Evolutionary conservation across 768 basidiomycete species (phyloP), one percentile per base, ranked within the genome.

Genomic region (Pleurotus giganteus): DNA sequence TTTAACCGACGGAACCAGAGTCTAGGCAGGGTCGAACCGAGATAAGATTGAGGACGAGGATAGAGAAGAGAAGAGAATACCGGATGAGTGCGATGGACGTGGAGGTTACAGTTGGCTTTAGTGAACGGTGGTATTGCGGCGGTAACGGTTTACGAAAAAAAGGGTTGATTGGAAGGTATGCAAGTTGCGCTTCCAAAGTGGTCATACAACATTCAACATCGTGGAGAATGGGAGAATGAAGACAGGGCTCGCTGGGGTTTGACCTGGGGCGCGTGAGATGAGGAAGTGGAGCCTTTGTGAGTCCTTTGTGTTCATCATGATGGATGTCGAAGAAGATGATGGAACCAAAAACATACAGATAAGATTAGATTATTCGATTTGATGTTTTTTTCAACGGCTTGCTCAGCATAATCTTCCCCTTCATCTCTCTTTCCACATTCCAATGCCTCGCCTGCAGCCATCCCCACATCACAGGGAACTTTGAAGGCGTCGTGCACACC

Each of bases 381-480:
- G n/a, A n/a, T n/a, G n/a, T 15, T 41, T 15, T 41, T 17, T 19
- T 41, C 39, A 41, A 19, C 39, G n/a, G 13, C 34, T 51, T 51
- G 34, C 49, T 51, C 21, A 51, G 26, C 32, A 51, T 23, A 24
- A 51, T 37, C 49, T 39, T 51, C 24, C 49, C 49, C 23, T 39
- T 37, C 49, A 51, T 51, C 24, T 51, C 49, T n/a, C 31, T 34
- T 36, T 51, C 49, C 12, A 51, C 49, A 9, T 51, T 51, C 49
- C 49, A 51, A n/a, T 51, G 21, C 23, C 49, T 34, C 29, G 21
- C 49, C 17, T 36, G 49, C 31, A 51, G 49, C 49, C 49, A 51
- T 17, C 9, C 32, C 49, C 49, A 51, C 49, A 51, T 51, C n/a
- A n/a, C 34, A 23, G 49, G 49, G 34, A 51, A 51, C 24, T 32